phyloP scores from a whole-genome alignment of 306 rosid species.

The Vigna trinervia region DNA sequence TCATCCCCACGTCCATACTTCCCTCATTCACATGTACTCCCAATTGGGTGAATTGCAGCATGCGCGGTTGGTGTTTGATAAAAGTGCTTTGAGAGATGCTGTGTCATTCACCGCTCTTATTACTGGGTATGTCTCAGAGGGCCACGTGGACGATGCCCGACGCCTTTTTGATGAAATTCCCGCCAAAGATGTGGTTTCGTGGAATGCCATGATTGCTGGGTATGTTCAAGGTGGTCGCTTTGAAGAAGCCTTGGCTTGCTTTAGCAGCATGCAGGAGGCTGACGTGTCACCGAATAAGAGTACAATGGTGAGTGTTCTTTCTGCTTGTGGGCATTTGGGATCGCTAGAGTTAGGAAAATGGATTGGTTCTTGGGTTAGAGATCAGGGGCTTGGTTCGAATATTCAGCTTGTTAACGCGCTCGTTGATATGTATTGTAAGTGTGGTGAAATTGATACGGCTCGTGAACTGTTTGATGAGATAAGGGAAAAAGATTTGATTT shows the following conservation, averaged over 20 bases:
- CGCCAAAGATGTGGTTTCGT: conserved; percentile 67
- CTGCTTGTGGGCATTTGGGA: conserved; percentile 73
- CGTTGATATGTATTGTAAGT: conserved; percentile 80
- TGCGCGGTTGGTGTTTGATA: conserved; percentile 74
- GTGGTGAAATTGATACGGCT: conserved; percentile 68
- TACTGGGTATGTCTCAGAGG: conserved; percentile 63
- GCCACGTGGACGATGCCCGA: conserved; percentile 65
- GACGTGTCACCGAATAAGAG: conserved; percentile 59
- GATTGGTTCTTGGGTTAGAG: conserved; percentile 67
- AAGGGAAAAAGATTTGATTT: conserved; percentile 68
- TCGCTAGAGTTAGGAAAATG: conserved; percentile 66
- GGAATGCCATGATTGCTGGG: conserved; percentile 95
- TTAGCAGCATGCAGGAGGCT: conserved; percentile 60
- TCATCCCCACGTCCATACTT: conserved; percentile 66
- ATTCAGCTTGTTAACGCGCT: conserved; percentile 69
- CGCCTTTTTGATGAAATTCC: conserved; percentile 66
- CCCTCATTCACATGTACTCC: conserved; percentile 71
- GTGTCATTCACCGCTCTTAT: conserved; percentile 84
- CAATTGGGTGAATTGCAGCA: conserved; percentile 52
- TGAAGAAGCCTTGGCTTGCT: conserved; percentile 67
- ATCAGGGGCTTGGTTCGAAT: conserved; percentile 53
- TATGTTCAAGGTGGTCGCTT: conserved; percentile 61
- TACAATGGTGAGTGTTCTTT: conserved; percentile 68
- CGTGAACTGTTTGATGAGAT: conserved; percentile 71
- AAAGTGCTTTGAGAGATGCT: conserved; percentile 57